Evolutionary conservation across 106 monocot genomes (phyloP).

Genomic region (Dioscorea dumetorum): DNA sequence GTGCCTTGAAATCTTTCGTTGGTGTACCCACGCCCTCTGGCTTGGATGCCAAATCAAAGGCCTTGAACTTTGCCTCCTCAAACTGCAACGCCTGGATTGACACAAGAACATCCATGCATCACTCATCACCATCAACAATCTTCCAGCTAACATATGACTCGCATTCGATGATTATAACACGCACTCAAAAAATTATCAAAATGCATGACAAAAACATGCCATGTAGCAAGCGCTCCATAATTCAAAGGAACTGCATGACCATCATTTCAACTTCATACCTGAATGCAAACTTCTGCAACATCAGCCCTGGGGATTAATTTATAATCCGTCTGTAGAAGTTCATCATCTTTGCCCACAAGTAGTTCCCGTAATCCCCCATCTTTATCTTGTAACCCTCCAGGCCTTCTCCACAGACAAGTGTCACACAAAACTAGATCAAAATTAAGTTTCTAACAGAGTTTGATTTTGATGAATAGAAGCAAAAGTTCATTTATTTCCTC

Average conservation of each 20-base stretch:
- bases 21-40: conserved; percentile 36
- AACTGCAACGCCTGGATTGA: conserved; percentile 59
- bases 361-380: conserved; percentile 78
- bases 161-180: no score
- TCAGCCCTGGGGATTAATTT: conserved; percentile 84
- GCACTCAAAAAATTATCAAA: no score
- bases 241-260: no score
- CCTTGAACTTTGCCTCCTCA: conserved; percentile 68
- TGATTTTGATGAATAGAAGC: no score
- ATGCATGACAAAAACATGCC: no score
- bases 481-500: no score
- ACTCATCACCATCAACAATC: no score
- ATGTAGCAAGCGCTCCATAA: no score
- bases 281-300: conserved; percentile 97
- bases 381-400: conserved; percentile 94
- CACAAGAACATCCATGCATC: neutral
- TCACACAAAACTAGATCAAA: no score
- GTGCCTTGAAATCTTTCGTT: conserved; percentile 76
- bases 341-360: conserved; percentile 81
- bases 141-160: no score
- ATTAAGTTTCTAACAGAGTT: no score
- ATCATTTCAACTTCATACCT: conserved; percentile 34
- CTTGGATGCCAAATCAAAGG: no score
- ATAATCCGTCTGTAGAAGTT: conserved; percentile 75
- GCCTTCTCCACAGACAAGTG: conserved; percentile 25